These are phyloP conservation scores for Gilbertella persicaria DNA, from an alignment of 371 early-diverging fungal species.

Conservation along the genomic window DNA sequence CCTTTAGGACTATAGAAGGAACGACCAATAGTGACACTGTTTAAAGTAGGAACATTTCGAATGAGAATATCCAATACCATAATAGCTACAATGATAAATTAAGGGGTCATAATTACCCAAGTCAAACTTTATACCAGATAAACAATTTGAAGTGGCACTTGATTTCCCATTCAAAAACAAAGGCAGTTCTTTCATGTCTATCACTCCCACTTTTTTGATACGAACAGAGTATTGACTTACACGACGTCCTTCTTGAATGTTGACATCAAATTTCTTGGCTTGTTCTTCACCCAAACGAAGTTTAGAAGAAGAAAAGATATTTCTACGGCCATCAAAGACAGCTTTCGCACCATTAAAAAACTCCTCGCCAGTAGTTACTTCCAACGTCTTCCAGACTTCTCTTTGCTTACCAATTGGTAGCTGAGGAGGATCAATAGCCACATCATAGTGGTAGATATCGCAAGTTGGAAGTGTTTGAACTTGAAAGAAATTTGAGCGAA, in stretches of 20 bases:
- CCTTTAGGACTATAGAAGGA: slow-evolving; percentile 84
- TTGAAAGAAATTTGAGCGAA: slow-evolving; percentile 20
- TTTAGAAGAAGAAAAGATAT: slow-evolving; percentile 43
- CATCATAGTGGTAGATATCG: slow-evolving; percentile 26
- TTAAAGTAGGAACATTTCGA: slow-evolving; percentile 71
- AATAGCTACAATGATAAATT: slow-evolving; percentile 52
- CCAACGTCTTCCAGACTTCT: slow-evolving; percentile 50
- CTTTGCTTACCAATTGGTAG: slow-evolving; percentile 49
- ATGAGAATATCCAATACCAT: slow-evolving; percentile 82
- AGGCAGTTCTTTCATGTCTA: slow-evolving; percentile 56
- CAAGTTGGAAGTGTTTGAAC: slow-evolving; percentile 1
- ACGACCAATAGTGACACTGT: slow-evolving; percentile 76
- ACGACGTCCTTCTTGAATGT: slow-evolving; percentile 25
- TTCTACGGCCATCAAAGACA: slow-evolving; percentile 57
- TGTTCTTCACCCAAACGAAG: slow-evolving; percentile 37
- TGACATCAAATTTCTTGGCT: slow-evolving; percentile 45
- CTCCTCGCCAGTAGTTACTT: slow-evolving; percentile 28
- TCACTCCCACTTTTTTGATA: slow-evolving; percentile 59
- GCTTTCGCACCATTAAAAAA: slow-evolving; percentile 34
- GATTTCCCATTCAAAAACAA: slow-evolving; percentile 50
- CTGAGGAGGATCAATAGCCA: slow-evolving; percentile 34
- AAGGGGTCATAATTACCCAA: too few relatives aligned
- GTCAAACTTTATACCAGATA: slow-evolving; percentile 44
- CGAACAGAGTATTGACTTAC: slow-evolving; percentile 42
- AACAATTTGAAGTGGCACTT: slow-evolving; percentile 37